Evolutionary conservation across 352 stramenopile genomes (phyloP), one percentile per base, ranked within the genome.

Genomic region (Thraustochytrium sp.): DNA sequence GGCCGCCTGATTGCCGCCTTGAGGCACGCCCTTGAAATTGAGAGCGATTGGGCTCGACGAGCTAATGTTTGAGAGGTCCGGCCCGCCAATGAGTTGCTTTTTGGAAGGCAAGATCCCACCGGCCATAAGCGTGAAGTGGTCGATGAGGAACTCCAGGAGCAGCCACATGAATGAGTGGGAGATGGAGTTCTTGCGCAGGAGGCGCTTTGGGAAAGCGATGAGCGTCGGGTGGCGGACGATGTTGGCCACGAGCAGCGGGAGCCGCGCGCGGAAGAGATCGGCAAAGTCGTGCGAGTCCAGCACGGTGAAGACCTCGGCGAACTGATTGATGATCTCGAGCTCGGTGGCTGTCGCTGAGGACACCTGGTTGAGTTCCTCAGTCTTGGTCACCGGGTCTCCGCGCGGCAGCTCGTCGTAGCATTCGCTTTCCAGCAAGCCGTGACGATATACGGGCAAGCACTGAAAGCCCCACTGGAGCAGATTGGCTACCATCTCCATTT

Each of bases 301-400:
- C 37, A 98, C 92, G 0, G 95, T 98, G 83, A 99, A 99, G 1
- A 94, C 93, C 16, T 94, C 91, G 4, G 96, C 95, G 88, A 99
- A 99, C 42, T 96, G 91, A 54, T 98, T 95, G 18, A 99, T 86
- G 86, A 98, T 94, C 85, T 99, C 96, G 84, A 97, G 96, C 85
- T 94, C 92, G 84, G 96, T 92, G 2, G 91, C 90, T 21, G 94
- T 63, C 18, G 90, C 93, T 8, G 23, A 51, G 34, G 68, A 61
- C 21, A 51, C 48, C 37, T 51, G 3, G 4, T 72, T 55, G 9
- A 72, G 59, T 31, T 72, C 59, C 26, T 72, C 59, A 11, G 59
- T 49, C 46, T 72, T 72, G 2, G 59, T 49, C 1, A 44, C 9
- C 8, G 59, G 59, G 9, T 72, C 59, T 49, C 36, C 8, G 13